These are phyloP conservation scores for Zygnema circumcarinatum DNA, from an alignment of 139 green algal genomes.

Conservation along the genomic window DNA sequence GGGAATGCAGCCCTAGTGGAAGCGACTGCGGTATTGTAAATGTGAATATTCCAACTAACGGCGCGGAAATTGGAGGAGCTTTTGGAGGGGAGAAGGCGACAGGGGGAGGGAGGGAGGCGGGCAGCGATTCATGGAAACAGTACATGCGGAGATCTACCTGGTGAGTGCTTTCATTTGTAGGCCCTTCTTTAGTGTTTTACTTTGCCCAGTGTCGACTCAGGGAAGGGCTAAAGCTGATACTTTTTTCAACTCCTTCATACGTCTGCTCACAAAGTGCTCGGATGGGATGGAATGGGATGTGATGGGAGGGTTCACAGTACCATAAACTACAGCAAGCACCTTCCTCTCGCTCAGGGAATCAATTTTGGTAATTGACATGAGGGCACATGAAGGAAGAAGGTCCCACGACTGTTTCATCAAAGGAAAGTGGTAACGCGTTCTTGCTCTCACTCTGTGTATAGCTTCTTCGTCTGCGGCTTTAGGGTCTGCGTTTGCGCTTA, in stretches of 20 bases:
- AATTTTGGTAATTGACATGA: too few species aligned
- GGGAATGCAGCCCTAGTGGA: conserved; percentile 15
- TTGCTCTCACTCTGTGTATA: too few species aligned
- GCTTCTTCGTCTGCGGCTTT: too few species aligned
- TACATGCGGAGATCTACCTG: conserved; percentile 60
- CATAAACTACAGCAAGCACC: conserved; percentile 55
- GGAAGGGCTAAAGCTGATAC: not conserved
- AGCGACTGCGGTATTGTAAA: conserved; percentile 61
- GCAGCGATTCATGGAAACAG: conserved; percentile 58
- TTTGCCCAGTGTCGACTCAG: not conserved
- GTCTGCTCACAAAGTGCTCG: not conserved
- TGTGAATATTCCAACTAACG: conserved; percentile 59
- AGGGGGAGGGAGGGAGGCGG: conserved; percentile 49
- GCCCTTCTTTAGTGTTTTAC: not conserved
- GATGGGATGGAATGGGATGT: not conserved
- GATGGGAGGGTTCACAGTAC: conserved; percentile 24
- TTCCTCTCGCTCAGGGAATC: conserved; percentile 59
- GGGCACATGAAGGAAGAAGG: too few species aligned
- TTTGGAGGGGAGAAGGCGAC: conserved; percentile 60
- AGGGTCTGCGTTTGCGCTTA: too few species aligned
- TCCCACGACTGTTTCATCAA: too few species aligned
- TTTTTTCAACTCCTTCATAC: not conserved
- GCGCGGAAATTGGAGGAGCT: conserved; percentile 57
- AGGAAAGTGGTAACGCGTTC: too few species aligned
- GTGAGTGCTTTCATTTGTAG: conserved; percentile 16